phyloP scores from a whole-genome alignment of 805 yeast genomes.

The Ogataea saltuana region DNA sequence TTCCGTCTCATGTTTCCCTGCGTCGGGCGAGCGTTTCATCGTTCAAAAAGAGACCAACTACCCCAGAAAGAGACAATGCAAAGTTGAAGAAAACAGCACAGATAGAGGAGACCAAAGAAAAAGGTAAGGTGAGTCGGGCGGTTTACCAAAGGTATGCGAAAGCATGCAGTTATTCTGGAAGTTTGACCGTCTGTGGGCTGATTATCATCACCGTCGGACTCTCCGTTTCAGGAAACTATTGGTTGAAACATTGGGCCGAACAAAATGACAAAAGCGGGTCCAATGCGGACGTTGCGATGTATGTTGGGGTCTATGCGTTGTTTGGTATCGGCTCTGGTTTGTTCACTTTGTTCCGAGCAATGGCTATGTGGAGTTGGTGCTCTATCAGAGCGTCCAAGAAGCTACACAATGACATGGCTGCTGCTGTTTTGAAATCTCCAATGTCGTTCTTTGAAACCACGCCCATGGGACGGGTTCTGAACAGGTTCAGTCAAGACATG shows the following conservation, averaged over 20 bases:
- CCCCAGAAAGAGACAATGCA: slow-evolving; percentile 25
- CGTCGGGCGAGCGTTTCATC: slow-evolving; percentile 69
- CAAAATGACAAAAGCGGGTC: slow-evolving; percentile 42
- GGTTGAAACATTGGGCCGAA: slow-evolving; percentile 75
- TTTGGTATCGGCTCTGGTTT: slow-evolving; percentile 56
- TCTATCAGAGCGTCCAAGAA: slow-evolving; percentile 56
- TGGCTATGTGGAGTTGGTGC: slow-evolving; percentile 50
- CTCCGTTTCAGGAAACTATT: slow-evolving; percentile 50
- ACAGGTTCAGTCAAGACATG: slow-evolving; percentile 65
- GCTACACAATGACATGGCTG: slow-evolving; percentile 59
- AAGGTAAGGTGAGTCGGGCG: slow-evolving; percentile 57
- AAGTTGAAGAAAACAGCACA: slow-evolving; percentile 43
- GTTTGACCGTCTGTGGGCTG: slow-evolving; percentile 39
- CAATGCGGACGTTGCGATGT: slow-evolving; percentile 46
- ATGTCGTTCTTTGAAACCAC: slow-evolving; percentile 71
- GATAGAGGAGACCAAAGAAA: slow-evolving; percentile 53
- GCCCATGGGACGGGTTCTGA: slow-evolving; percentile 65
- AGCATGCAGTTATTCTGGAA: slow-evolving; percentile 58
- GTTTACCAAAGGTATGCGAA: slow-evolving; percentile 56
- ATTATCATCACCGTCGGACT: slow-evolving; percentile 32
- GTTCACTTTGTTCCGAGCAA: slow-evolving; percentile 46
- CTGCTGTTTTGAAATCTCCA: slow-evolving; percentile 55
- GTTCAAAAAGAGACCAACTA: slow-evolving; percentile 43
- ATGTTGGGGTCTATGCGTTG: slow-evolving; percentile 53
- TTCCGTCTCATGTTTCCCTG: slow-evolving; percentile 31